A percentile compares a stretch with the other conserved stretches of the same genome.
These are phyloP conservation scores for Populus simonii DNA, from an alignment of 345 rosid genomes.

Conservation along the genomic window DNA sequence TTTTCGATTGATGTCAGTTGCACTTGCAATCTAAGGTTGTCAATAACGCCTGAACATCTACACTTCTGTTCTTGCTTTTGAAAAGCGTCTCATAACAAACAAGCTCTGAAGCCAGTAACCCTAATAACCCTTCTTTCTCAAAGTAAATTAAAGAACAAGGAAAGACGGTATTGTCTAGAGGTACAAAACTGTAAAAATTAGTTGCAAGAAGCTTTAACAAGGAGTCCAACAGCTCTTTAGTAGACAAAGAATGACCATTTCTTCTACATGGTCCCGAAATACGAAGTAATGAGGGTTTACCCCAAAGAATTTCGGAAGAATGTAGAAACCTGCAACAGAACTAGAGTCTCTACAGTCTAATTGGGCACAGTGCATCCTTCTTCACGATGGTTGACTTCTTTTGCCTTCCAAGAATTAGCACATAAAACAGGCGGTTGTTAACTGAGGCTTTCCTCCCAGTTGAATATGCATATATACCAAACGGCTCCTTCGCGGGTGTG, in stretches of 20 bases:
- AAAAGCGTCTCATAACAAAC: too few species aligned
- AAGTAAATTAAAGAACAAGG: neutral
- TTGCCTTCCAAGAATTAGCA: neutral
- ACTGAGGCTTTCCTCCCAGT: neutral
- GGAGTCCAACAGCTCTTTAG: constrained; percentile 3
- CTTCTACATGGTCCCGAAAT: constrained; percentile 24
- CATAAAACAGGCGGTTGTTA: neutral
- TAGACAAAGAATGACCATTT: constrained; percentile 29
- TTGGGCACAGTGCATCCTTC: constrained; percentile 10
- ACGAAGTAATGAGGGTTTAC: constrained; percentile 37
- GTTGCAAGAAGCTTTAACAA: constrained; percentile 1
- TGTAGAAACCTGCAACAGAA: constrained; percentile 4
- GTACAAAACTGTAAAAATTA: constrained; percentile 12
- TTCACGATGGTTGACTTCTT: neutral
- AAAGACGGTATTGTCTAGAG: neutral
- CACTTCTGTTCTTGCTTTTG: too few species aligned
- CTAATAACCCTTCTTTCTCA: neutral
- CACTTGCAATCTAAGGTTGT: too few species aligned
- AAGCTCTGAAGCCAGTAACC: neutral
- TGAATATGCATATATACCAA: too few species aligned
- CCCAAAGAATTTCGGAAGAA: constrained; percentile 22
- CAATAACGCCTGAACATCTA: too few species aligned
- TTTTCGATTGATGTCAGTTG: too few species aligned
- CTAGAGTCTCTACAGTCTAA: constrained; percentile 1
- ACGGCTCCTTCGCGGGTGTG: neutral